Percentiles rank a stretch among this genome's conserved stretches.
Conservation (phyloP, 805 yeast species). For the Kazachstania taianensis region DNA sequence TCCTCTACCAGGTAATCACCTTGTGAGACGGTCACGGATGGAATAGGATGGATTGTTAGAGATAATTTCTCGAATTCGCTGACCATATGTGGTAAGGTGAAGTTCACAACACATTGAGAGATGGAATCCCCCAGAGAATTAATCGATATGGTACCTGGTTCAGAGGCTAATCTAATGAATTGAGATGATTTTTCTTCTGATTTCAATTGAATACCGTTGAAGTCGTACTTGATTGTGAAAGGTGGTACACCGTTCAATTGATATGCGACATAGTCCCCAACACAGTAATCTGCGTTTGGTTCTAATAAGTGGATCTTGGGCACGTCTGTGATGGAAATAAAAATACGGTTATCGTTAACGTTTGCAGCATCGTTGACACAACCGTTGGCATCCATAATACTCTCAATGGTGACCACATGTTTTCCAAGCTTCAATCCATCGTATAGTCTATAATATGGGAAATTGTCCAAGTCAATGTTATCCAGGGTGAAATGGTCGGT, state of each 20-base stretch:
- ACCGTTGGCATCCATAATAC: constrained; percentile 58
- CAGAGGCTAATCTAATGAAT: constrained; percentile 64
- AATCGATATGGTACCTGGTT: constrained; percentile 67
- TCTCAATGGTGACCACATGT: constrained; percentile 48
- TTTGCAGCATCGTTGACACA: constrained; percentile 43
- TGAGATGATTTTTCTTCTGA: constrained; percentile 42
- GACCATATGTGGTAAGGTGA: constrained; percentile 32
- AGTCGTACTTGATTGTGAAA: constrained; percentile 62
- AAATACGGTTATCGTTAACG: constrained; percentile 30
- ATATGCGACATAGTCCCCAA: constrained; percentile 81
- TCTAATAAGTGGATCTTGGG: constrained; percentile 51
- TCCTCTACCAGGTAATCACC: constrained; percentile 71
- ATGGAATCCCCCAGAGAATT: constrained; percentile 64
- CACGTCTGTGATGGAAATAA: constrained; percentile 60
- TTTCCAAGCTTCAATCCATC: constrained; percentile 56
- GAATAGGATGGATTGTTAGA: constrained; percentile 43
- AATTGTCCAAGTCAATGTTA: constrained; percentile 31
- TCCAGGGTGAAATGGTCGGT: constrained; percentile 37
- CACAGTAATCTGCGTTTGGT: constrained; percentile 55
- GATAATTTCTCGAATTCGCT: constrained; percentile 28
- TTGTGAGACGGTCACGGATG: constrained; percentile 73
- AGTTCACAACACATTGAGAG: constrained; percentile 59
- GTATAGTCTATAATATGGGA: constrained; percentile 37
- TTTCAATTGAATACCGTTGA: constrained; percentile 50
- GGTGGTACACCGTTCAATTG: constrained; percentile 73